Conservation (phyloP, 2,329 filamentous ascomycete genomes). For the Akanthomyces lecanii region DNA sequence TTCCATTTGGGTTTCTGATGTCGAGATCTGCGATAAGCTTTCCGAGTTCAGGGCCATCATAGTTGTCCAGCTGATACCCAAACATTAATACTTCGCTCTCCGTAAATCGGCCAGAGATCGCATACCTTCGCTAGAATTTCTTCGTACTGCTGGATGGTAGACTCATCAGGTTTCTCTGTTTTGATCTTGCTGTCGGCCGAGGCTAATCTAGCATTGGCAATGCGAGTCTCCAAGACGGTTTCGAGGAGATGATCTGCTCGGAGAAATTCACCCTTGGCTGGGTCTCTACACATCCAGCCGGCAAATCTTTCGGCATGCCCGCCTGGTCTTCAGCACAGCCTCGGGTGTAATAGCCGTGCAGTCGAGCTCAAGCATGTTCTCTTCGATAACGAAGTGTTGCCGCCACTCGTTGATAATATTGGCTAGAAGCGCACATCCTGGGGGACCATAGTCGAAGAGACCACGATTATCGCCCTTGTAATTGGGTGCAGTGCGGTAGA, state of each 20-base stretch:
- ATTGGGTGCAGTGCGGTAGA: slow-evolving; percentile 40
- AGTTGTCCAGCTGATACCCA: slow-evolving; percentile 53
- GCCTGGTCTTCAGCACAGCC: slow-evolving; percentile 62
- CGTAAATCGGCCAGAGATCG: neutral
- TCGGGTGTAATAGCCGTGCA: slow-evolving; percentile 66
- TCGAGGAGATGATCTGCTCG: slow-evolving; percentile 65
- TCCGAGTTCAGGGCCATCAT: slow-evolving; percentile 58
- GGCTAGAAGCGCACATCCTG: slow-evolving; percentile 18
- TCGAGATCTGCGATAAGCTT: slow-evolving; percentile 60
- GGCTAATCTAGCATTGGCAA: slow-evolving; percentile 39
- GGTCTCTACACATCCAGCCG: slow-evolving; percentile 69
- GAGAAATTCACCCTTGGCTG: slow-evolving; percentile 66
- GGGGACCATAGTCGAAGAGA: slow-evolving; percentile 20
- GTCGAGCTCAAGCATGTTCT: slow-evolving; percentile 50
- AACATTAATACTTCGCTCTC: neutral
- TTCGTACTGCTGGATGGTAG: slow-evolving; percentile 59
- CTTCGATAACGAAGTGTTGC: slow-evolving; percentile 19
- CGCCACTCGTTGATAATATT: slow-evolving; percentile 20
- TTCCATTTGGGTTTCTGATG: slow-evolving; percentile 61
- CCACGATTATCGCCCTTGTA: slow-evolving; percentile 19
- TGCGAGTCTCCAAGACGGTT: slow-evolving; percentile 58
- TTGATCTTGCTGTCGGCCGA: slow-evolving; percentile 54
- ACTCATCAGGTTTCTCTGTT: slow-evolving; percentile 59
- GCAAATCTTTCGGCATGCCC: slow-evolving; percentile 70
- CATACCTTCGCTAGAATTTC: slow-evolving; percentile 56